phyloP scores from a whole-genome alignment of 1,284 basidiomycete genomes.

The Ganoderma multipileum region DNA sequence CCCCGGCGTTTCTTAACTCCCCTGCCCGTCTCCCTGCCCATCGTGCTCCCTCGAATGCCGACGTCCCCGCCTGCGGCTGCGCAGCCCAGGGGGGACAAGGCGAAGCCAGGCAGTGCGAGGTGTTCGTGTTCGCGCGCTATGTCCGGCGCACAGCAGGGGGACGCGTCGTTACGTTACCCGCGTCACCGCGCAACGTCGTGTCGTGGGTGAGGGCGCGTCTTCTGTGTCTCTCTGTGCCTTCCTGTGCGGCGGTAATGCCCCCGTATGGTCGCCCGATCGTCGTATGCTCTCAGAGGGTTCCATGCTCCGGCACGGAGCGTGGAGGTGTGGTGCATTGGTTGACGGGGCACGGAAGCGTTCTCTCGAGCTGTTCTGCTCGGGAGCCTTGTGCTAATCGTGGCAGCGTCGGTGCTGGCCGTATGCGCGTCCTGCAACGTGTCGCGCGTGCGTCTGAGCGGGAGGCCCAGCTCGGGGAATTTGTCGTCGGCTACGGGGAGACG shows the following conservation, averaged over 20 bases:
- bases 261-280: background rate
- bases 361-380: background rate
- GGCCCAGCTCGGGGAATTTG: background rate
- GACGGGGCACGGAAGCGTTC: background rate
- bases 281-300: background rate
- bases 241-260: background rate
- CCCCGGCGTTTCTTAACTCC: background rate
- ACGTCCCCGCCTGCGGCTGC: background rate
- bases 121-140: background rate
- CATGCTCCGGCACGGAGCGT: background rate
- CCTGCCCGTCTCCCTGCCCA: background rate
- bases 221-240: background rate
- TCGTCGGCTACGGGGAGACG: background rate
- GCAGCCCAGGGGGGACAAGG: background rate
- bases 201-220: background rate
- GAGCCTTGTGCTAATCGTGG: background rate
- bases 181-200: conserved; percentile 1
- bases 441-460: background rate
- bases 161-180: background rate
- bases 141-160: background rate
- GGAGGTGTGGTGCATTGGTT: background rate
- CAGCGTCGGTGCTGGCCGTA: background rate
- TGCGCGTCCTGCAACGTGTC: background rate
- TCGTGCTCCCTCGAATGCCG: background rate
- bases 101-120: background rate